These are phyloP conservation scores for Claviceps sp. DNA, from an alignment of 2,329 filamentous ascomycete species.

Conservation along the genomic window DNA sequence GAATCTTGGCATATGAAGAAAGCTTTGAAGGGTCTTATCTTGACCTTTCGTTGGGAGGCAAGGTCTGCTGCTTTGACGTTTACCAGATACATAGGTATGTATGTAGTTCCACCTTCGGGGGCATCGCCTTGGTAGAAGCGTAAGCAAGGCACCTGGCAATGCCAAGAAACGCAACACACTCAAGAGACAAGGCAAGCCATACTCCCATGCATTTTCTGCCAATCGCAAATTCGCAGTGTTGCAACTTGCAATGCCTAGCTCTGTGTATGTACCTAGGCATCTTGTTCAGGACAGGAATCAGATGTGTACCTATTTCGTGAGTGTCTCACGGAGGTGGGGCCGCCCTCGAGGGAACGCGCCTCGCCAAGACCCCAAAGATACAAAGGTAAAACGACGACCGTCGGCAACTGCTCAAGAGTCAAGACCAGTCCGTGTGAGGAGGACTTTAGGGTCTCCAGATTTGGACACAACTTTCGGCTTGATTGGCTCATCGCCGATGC, in stretches of 20 bases:
- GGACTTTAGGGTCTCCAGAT: background rate
- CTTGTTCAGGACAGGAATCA: background rate
- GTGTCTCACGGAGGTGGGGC: constrained; percentile 4
- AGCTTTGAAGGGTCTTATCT: background rate
- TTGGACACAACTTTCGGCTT: background rate
- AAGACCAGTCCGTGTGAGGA: background rate
- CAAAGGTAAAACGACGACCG: background rate
- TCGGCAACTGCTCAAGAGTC: background rate
- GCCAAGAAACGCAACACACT: too few species aligned
- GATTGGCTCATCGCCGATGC: background rate
- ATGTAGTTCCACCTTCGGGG: background rate
- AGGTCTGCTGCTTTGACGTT: background rate
- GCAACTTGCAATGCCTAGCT: background rate
- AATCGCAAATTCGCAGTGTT: background rate
- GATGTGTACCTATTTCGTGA: background rate
- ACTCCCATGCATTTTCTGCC: too few species aligned
- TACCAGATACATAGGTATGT: background rate
- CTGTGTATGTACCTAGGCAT: background rate
- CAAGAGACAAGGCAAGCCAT: too few species aligned
- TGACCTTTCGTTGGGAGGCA: background rate
- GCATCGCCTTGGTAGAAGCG: too few species aligned
- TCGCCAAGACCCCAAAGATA: constrained; percentile 1
- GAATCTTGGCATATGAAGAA: background rate
- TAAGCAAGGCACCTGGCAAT: too few species aligned
- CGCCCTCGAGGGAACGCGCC: background rate